Evolutionary conservation across 306 rosid genomes (phyloP).

Genomic region (Trifolium repens): DNA sequence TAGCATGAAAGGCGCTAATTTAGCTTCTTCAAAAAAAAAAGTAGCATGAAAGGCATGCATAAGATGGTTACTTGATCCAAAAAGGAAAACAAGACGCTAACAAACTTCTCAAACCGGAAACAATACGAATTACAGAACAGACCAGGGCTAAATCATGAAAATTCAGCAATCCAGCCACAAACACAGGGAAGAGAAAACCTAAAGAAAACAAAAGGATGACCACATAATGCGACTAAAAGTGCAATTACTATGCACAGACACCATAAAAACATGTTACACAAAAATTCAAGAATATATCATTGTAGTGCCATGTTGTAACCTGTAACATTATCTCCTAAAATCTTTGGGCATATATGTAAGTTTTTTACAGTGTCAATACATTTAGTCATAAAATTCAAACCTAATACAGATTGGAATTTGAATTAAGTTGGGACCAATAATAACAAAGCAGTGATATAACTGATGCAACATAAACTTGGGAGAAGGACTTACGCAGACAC

Average conservation of each 20-base stretch:
- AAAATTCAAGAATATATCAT: background rate
- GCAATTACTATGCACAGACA: background rate
- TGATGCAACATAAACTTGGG: background rate
- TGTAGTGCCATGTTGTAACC: background rate
- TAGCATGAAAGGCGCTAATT: slow-evolving; percentile 4
- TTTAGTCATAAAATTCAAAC: background rate
- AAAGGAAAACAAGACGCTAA: slow-evolving; percentile 14
- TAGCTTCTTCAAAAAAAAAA: background rate
- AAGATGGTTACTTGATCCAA: slow-evolving; percentile 3
- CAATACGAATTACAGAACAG: slow-evolving; percentile 21
- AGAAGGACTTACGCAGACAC: slow-evolving; percentile 82
- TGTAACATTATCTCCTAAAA: background rate
- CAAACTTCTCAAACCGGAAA: slow-evolving; percentile 32
- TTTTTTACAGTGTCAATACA: background rate
- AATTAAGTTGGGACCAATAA: slow-evolving; percentile 25
- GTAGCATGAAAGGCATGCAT: slow-evolving; percentile 29
- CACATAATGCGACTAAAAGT: background rate
- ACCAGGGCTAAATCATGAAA: background rate
- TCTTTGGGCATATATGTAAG: slow-evolving; percentile 1
- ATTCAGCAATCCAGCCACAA: slow-evolving; percentile 10
- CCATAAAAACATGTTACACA: background rate
- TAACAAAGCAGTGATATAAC: background rate
- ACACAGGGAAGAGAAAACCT: slow-evolving; percentile 1
- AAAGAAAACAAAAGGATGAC: slow-evolving; percentile 6
- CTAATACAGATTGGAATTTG: background rate